Base-by-base conservation (phyloP, 164 flowering plant genomes). In the Cinnamomum chago region DNA sequence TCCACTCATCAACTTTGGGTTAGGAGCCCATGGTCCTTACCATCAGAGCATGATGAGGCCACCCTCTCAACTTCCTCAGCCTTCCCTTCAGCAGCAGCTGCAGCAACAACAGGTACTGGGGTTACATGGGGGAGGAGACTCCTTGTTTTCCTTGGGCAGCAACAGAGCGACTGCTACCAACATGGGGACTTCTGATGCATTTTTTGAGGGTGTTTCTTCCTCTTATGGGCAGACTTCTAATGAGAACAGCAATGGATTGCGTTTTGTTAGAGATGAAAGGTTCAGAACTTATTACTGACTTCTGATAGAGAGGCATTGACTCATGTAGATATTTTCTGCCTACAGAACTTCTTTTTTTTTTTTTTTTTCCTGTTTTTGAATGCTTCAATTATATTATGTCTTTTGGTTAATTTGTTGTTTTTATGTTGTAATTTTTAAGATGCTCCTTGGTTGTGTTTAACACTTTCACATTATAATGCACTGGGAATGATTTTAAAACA, bases 1-100 rank as follows among this genome's bases (percentile, higher is more conserved):
- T 0, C 60, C 76, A 30, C 65, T 33, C 25, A 62, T 80, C 58
- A 47, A 40, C 40, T 80, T 87, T 65, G 84, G 79, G 23, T 30
- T 77, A 20, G 75, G 65, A 5, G 62, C 23, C 24, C 73, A 64
- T 18, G 76, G 72, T 7, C 76, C 69, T 5, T 35, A 50, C 12
- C 64, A 25, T 5, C 30, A 23, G 65, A 67, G 73, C n/a, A 17
- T 23, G 20, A 28, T 60, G 15, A 55, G 24, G 30, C 52, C 60
- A 4, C 50, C 30, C 2, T 40, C 40, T 12, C 71, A 65, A 9
- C 69, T 62, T 0, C 75, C 50, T 11, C 72, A 68, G 25, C 66
- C 68, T 11, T 67, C 40, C 11, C 75, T 67, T 11, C 47, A 51
- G 5, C 33, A 7, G 18, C 72, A 58, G 40, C 67, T 52, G 65